Evolutionary conservation across 2,329 filamentous ascomycete genomes (phyloP).

Genomic region (Phoma herbarum): DNA sequence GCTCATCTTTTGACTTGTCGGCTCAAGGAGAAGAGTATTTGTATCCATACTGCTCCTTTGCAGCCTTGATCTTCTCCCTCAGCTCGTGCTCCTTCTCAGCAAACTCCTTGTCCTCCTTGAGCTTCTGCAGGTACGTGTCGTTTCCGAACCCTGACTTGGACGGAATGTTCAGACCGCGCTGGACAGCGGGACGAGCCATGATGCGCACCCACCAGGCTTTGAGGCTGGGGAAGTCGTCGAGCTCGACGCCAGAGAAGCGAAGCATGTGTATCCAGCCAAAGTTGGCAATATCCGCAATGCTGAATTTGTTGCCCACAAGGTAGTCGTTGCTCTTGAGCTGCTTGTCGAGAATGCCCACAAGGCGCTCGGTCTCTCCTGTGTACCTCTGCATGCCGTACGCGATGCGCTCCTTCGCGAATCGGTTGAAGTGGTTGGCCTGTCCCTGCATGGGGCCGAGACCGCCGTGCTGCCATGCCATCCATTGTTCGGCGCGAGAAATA

Average conservation of each 20-base stretch:
- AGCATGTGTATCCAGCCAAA: slow-evolving; percentile 57
- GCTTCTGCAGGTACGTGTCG: slow-evolving; percentile 50
- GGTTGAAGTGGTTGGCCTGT: slow-evolving; percentile 53
- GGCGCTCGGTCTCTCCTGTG: slow-evolving; percentile 58
- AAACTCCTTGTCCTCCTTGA: slow-evolving; percentile 60
- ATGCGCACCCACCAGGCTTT: slow-evolving; percentile 57
- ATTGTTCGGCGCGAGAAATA: slow-evolving; percentile 62
- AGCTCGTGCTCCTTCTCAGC: slow-evolving; percentile 56
- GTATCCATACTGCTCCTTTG: slow-evolving; percentile 58
- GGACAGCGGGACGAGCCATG: slow-evolving; percentile 53
- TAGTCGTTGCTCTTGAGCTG: slow-evolving; percentile 54
- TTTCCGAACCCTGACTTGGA: slow-evolving; percentile 54
- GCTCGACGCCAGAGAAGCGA: slow-evolving; percentile 53
- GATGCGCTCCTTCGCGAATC: slow-evolving; percentile 55
- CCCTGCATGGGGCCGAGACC: slow-evolving; percentile 57
- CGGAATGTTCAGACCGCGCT: slow-evolving; percentile 52
- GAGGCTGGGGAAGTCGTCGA: slow-evolving; percentile 55
- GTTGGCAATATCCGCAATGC: slow-evolving; percentile 58
- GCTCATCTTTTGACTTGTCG: background rate
- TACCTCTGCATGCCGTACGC: slow-evolving; percentile 57
- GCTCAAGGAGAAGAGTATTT: slow-evolving; percentile 53
- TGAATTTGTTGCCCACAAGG: slow-evolving; percentile 57
- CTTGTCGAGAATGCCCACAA: slow-evolving; percentile 56
- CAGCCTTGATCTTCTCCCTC: slow-evolving; percentile 49
- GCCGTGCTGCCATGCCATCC: slow-evolving; percentile 68